Evolutionary conservation across 202 grass and related monocot genomes (phyloP), one percentile per base, ranked within the genome.

Genomic region (Eragrostis tef): DNA sequence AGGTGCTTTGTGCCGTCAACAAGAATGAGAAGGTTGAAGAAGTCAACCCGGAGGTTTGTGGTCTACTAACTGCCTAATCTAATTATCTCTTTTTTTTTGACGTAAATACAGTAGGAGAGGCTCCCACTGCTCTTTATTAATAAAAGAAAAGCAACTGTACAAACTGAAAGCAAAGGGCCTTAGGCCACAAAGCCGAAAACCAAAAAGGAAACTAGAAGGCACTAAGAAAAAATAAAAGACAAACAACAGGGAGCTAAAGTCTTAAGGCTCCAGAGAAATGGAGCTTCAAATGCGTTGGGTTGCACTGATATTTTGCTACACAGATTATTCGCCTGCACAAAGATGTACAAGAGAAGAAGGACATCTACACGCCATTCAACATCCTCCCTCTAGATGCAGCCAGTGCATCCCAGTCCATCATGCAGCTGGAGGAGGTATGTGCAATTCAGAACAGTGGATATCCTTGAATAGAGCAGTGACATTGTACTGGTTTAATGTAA

Each of bases 1-100:
- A 98, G 88, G 96, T 95, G 65, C 96, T 98, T 64, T 94, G 91
- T 24, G 90, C 96, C 4, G 88, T 98, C 70, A 95, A 94, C 75
- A 95, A 98, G 83, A 93, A 90, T 45, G 96, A 98, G 78, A 93
- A 98, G 81, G 96, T 94, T 6, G 96, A 95, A 85, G 88, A 98
- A 86, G 84, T 98, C 46, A 94, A 91, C 44, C 92, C 89, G 29
- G 95, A 95, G 86, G 95, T 98, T 90, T 1, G 87, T 88, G 58
- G 9, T 61, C 58, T 61, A 26, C 60, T 75, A 44, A 80, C 51
- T 27, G 20, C 50, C 45, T 69, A 7, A 26, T 56, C 31, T 61
- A 45, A 49, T 75, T 50, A 73, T 56, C n/a, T 70, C n/a, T n/a
- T n/a, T n/a, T n/a, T n/a, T n/a, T n/a, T n/a, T n/a, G n/a, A n/a